These are phyloP conservation scores for Lithospermum erythrorhizon DNA, from an alignment of 257 asterid genomes.

Conservation along the genomic window DNA sequence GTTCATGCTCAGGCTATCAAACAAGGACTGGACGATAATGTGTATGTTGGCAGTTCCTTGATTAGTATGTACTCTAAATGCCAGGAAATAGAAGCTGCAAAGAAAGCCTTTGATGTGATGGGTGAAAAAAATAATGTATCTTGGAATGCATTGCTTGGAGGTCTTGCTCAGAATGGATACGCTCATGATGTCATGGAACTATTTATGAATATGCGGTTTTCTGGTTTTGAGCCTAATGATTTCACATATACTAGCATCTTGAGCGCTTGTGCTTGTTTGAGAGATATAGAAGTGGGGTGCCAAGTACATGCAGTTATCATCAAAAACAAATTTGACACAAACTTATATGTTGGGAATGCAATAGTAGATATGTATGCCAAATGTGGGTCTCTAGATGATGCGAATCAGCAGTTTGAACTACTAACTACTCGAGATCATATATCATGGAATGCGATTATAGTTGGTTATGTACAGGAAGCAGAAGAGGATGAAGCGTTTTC, in stretches of 20 bases:
- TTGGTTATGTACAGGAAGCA: conserved; percentile 66
- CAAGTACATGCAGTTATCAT: conserved; percentile 55
- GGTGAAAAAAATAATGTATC: conserved; percentile 58
- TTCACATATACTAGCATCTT: conserved; percentile 79
- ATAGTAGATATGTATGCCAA: conserved; percentile 89
- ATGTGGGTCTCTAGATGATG: conserved; percentile 47
- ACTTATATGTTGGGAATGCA: conserved; percentile 73
- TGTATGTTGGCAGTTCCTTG: conserved; percentile 82
- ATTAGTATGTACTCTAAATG: conserved; percentile 86
- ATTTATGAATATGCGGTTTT: conserved; percentile 35
- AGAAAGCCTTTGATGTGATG: conserved; percentile 41
- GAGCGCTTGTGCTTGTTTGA: conserved; percentile 74
- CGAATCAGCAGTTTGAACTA: conserved; percentile 50
- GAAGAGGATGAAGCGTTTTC: conserved; percentile 56
- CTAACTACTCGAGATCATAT: conserved; percentile 50
- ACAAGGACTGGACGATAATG: conserved; percentile 60
- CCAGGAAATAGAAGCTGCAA: conserved; percentile 55
- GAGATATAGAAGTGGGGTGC: conserved; percentile 40
- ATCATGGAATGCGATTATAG: conserved; percentile 86
- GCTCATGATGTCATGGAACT: conserved; percentile 47
- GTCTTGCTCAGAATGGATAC: conserved; percentile 64
- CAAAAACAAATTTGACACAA: conserved; percentile 43
- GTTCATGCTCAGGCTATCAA: conserved; percentile 73
- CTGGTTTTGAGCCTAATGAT: conserved; percentile 55
- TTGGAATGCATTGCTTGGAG: conserved; percentile 84